phyloP scores from a whole-genome alignment of 2,329 filamentous ascomycete species.

The Seiridium cupressi region DNA sequence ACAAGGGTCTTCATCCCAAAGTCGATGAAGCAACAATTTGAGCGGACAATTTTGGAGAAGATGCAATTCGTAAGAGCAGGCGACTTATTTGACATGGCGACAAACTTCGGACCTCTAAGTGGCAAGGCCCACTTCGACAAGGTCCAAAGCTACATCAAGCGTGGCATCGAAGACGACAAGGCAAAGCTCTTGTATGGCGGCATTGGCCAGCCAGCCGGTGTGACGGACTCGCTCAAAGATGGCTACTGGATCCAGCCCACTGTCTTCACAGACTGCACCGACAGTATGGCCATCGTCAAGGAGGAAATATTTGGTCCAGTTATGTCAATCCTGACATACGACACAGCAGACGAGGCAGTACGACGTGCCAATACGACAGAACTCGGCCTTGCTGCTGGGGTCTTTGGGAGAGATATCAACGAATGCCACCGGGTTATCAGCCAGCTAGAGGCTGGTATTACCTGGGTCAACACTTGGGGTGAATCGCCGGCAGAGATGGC shows the following conservation, averaged over 20 bases:
- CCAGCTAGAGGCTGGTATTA: conserved; percentile 78
- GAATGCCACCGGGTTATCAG: conserved; percentile 69
- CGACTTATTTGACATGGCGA: conserved; percentile 66
- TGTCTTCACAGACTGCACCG: conserved; percentile 82
- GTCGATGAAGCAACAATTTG: conserved; percentile 64
- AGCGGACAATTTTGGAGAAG: conserved; percentile 66
- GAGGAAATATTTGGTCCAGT: conserved; percentile 92
- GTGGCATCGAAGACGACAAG: conserved; percentile 71
- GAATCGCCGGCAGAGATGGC: conserved; percentile 90
- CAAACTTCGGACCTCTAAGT: conserved; percentile 84
- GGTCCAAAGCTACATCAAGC: conserved; percentile 72
- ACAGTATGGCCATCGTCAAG: conserved; percentile 73
- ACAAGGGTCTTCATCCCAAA: conserved; percentile 81
- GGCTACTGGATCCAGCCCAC: conserved; percentile 88
- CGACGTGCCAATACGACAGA: conserved; percentile 72
- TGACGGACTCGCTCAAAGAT: conserved; percentile 47
- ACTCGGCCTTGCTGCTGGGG: conserved; percentile 78
- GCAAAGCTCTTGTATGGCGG: conserved; percentile 76
- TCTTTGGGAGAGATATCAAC: conserved; percentile 76
- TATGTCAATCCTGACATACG: conserved; percentile 76
- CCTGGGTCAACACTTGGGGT: conserved; percentile 94
- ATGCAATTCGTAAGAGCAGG: conserved; percentile 70
- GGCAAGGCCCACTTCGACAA: conserved; percentile 74
- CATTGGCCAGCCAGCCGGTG: conserved; percentile 49
- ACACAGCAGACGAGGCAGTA: conserved; percentile 67